Base-by-base conservation (phyloP, 2,329 filamentous ascomycete species). In the Aspergillus sergii region DNA sequence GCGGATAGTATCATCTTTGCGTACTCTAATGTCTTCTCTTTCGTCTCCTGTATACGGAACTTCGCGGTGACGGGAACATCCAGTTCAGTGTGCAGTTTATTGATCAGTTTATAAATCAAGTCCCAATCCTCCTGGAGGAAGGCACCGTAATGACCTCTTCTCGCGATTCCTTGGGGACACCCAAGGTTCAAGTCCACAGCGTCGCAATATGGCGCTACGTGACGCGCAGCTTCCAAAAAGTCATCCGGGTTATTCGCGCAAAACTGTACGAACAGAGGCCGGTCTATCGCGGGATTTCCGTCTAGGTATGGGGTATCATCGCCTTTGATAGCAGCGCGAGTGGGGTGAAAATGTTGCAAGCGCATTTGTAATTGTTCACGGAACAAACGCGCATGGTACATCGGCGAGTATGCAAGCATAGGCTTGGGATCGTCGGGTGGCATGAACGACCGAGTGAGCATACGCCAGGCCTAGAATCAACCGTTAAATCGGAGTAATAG, bases 181-280 rank as follows among this genome's bases (percentile, higher is more conserved):
- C 95, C 95, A 5, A 99, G 83, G 76, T 99, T 99, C 70, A 99
- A 81, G 76, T 99, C 95, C 4, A 99, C 91, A 9, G 95, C 95
- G 76, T 99, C 95, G 78, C 94, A 98, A 77, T 94, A 91, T 0
- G 93, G 92, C 6, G 91, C 89, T 0, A 93, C 94, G 64, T 89
- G 85, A 67, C 86, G 85, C 0, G 94, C 95, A 0, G 95, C 93
- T 32, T 85, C 75, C 11, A 83, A 68, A 16, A 83, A 76, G 28
- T 83, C 80, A 51, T 82, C 77, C 0, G 81, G 81, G 45, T 82
- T 73, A 62, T 84, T 84, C 36, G 81, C 77, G 83, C 95, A 99
- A 79, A 99, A 99, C 74, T 99, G 95, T 3, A 97, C 94, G 71
- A 97, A 93, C 11, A 98, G 87, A 0, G 95, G 95, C 7, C 95